phyloP scores from a whole-genome alignment of 257 asterid species.

The Capsicum chinense region DNA sequence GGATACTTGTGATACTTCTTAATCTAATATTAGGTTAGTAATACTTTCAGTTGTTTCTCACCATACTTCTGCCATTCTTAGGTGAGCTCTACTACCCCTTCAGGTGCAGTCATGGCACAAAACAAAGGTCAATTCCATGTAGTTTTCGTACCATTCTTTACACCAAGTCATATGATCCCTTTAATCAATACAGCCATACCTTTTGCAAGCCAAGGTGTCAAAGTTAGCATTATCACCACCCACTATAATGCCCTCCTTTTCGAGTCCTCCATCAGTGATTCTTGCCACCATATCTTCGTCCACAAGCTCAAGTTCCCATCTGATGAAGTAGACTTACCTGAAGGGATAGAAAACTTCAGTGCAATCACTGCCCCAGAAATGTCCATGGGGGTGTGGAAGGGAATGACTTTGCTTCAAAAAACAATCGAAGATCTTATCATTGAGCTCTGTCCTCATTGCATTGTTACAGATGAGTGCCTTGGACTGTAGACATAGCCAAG shows the following conservation, averaged over 20 bases:
- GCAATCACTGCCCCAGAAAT: conserved; percentile 29
- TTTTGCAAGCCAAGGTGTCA: conserved; percentile 41
- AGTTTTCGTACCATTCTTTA: conserved; percentile 35
- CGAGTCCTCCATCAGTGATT: conserved; percentile 20
- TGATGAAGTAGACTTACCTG: conserved; percentile 38
- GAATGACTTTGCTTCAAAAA: conserved; percentile 29
- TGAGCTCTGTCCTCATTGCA: conserved; percentile 30
- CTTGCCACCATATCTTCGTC: conserved; percentile 31
- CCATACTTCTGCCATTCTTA: not conserved
- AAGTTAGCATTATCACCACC: conserved; percentile 39
- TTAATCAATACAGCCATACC: conserved; percentile 36
- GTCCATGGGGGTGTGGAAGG: conserved; percentile 3
- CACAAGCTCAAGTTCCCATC: conserved; percentile 34
- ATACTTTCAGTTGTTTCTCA: not conserved
- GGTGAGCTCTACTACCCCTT: not conserved
- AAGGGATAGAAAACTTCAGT: conserved; percentile 36
- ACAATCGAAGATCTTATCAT: conserved; percentile 9
- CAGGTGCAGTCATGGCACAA: not conserved
- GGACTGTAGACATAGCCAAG: conserved; percentile 41
- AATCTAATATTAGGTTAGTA: no score
- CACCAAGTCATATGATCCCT: conserved; percentile 43
- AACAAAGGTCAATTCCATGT: conserved; percentile 25
- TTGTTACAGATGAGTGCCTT: conserved; percentile 40
- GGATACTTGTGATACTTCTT: not conserved
- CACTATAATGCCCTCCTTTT: conserved; percentile 32